Base-by-base conservation (phyloP, 768 basidiomycete species). In the Amanita jacksonii region DNA sequence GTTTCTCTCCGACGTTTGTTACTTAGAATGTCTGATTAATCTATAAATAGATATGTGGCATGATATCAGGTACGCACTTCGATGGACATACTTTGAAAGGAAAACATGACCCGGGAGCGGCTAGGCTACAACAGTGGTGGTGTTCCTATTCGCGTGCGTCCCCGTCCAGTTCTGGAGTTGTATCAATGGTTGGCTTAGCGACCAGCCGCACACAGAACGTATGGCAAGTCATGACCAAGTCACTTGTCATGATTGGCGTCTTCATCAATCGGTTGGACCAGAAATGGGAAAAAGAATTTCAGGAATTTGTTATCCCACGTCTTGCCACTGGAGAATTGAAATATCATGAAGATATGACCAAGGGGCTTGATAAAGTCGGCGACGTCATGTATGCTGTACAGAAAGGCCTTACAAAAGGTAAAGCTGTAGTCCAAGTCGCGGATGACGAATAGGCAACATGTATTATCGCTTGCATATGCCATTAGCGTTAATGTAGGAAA, bases 221-320 rank as follows among this genome's bases (percentile, higher is more conserved):
- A n/a, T n/a, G n/a, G n/a, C n/a, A n/a, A n/a, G n/a, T n/a, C n/a
- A n/a, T n/a, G n/a, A n/a, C n/a, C n/a, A n/a, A 70, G 51, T 63
- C 65, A 16, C 58, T 74, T 27, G 65, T 58, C 9, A 54, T 76
- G 8, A 48, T 58, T n/a, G 74, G 75, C 0, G 72, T 77, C 53
- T 59, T 72, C 16, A 52, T 63, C 8, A 43, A 43, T 3, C 55
- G 56, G 49, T 43, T 59, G 4, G 46, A 54, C n/a, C 49, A 52
- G 0, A 62, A 68, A 50, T 64, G 60, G 47, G 24, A 50, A 20
- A 18, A 57, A 0, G 57, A 55, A 12, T 74, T 74, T 55, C 61
- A 67, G 45, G 49, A 48, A 27, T 54, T 58, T 18, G 49, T 74
- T 2, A 69, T 68, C 3, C 51, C 56, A 6, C 52, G 60, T 6